Percentiles rank a stretch among this genome's conserved stretches.
phyloP scores from a whole-genome alignment of 2,329 filamentous ascomycete species.

The Neofusicoccum laricinum region DNA sequence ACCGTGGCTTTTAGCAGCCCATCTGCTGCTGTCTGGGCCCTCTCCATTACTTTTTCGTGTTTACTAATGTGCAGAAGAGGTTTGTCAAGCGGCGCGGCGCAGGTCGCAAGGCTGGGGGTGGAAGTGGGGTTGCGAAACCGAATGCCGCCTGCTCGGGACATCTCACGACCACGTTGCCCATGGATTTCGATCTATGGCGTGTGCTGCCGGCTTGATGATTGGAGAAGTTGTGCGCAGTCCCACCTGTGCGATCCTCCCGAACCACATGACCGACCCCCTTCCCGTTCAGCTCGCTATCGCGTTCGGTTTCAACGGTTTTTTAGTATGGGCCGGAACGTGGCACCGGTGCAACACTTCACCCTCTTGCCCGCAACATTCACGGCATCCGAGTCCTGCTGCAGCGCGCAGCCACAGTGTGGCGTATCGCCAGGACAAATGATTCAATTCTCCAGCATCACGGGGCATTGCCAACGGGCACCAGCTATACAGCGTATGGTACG shows the following conservation, averaged over 20 bases:
- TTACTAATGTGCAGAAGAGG: not conserved
- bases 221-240: not conserved
- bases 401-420: no score
- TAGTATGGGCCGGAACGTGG: not conserved
- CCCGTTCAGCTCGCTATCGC: slow-evolving; percentile 3
- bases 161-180: not conserved
- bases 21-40: not conserved
- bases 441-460: no score
- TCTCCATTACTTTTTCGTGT: not conserved
- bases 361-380: not conserved
- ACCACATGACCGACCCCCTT: not conserved
- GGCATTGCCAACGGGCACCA: no score
- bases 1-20: not conserved
- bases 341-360: not conserved
- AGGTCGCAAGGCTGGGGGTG: not conserved
- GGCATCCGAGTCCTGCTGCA: no score
- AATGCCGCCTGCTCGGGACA: not conserved
- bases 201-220: not conserved
- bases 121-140: slow-evolving; percentile 5
- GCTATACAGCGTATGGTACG: no score
- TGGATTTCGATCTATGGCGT: not conserved
- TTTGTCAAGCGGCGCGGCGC: not conserved
- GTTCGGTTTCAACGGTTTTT: slow-evolving; percentile 1
- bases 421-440: no score
- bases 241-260: slow-evolving; percentile 2